Conservation (phyloP, 2,329 filamentous ascomycete species). For the Neurospora crassa region DNA sequence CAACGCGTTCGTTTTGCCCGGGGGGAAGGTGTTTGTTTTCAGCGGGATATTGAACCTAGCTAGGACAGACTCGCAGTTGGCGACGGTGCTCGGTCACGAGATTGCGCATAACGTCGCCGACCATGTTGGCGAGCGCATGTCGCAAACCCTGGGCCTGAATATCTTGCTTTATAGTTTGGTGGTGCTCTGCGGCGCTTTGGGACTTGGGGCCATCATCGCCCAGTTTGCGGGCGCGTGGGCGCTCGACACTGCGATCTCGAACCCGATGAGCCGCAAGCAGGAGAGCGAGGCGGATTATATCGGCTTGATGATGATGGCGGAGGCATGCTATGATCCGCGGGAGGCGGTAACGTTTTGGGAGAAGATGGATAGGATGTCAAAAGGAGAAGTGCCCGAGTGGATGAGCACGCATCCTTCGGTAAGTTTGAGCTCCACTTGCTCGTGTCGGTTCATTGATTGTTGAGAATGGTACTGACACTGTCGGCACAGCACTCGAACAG, state of each 20-base stretch:
- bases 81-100: constrained; percentile 69
- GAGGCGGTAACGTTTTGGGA: constrained; percentile 59
- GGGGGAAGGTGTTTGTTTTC: constrained; percentile 72
- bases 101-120: constrained; percentile 67
- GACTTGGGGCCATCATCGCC: constrained; percentile 32
- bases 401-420: constrained; percentile 68
- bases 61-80: constrained; percentile 57
- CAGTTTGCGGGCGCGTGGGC: constrained; percentile 36
- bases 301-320: constrained; percentile 73
- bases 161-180: constrained; percentile 41
- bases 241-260: constrained; percentile 53
- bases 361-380: constrained; percentile 48
- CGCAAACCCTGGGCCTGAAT: constrained; percentile 41
- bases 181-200: constrained; percentile 34
- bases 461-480: constrained; percentile 2
- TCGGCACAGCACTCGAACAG: constrained; percentile 46
- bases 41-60: constrained; percentile 63
- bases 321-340: constrained; percentile 65
- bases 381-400: constrained; percentile 53
- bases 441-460: background rate
- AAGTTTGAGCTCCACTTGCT: constrained; percentile 21
- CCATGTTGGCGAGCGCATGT: constrained; percentile 56
- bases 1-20: constrained; percentile 72
- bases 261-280: constrained; percentile 61
- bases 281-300: constrained; percentile 75